phyloP scores from a whole-genome alignment of 2,329 filamentous ascomycete genomes.

The Colletotrichum lini region DNA sequence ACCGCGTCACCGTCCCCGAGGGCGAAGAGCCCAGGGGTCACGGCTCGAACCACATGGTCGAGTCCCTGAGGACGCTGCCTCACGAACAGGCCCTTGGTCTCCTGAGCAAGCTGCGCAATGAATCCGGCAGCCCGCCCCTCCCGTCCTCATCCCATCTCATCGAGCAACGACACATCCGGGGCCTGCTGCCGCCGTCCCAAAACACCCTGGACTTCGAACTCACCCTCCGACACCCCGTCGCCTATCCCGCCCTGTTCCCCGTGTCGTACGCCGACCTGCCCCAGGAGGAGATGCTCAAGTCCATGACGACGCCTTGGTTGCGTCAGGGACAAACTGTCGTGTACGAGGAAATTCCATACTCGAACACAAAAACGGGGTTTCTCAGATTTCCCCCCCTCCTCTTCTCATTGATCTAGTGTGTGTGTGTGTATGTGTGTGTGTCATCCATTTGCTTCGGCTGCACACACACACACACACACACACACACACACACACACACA shows the following conservation, averaged over 20 bases:
- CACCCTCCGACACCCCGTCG: constrained; percentile 6
- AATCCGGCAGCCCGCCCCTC: neutral
- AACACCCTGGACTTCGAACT: constrained; percentile 29
- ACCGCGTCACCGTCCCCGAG: constrained; percentile 20
- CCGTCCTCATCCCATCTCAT: neutral
- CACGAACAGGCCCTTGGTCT: constrained; percentile 10
- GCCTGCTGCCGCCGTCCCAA: constrained; percentile 16
- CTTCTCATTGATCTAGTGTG: no score
- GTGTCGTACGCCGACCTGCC: constrained; percentile 15
- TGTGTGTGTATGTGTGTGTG: neutral
- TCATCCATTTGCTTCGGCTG: neutral
- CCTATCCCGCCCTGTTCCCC: constrained; percentile 12
- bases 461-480: neutral
- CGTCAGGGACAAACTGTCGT: neutral
- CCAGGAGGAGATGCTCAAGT: neutral
- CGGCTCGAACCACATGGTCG: constrained; percentile 16
- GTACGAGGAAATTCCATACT: constrained; percentile 8
- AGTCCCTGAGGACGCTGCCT: constrained; percentile 22
- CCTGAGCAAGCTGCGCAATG: constrained; percentile 1
- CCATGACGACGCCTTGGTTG: neutral
- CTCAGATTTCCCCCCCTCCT: neutral
- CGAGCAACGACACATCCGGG: neutral
- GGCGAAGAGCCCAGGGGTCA: neutral
- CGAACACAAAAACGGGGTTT: neutral
- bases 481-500: neutral